Evolutionary conservation across 352 stramenopile genomes (phyloP), one percentile per base, ranked within the genome.

Genomic region (Pythium aquatile): DNA sequence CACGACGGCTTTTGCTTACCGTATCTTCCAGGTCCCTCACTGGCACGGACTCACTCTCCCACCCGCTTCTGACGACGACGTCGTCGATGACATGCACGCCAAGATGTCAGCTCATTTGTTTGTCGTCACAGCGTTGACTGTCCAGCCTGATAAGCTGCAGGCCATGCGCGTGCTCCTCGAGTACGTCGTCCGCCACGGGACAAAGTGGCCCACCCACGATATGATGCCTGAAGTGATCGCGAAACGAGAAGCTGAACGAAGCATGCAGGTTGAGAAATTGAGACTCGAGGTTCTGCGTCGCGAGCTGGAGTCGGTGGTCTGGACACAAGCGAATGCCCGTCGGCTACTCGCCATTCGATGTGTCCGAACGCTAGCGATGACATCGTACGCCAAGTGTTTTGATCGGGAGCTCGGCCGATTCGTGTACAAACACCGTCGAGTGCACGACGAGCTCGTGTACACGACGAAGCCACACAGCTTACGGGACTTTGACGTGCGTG

Each of bases 381-480:
- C 74, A 32, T 66, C 66, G 6, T 92, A 90, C 62, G 75, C 24
- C 5, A 86, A 86, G 49, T 48, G 74, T 20, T 77, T 84, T 29
- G 70, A 91, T 44, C 60, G 33, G 2, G 39, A 53, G 24, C 57
- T 52, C 1, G 54, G 35, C 1, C 40, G 29, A 4, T 76, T 88
- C 39, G 55, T 87, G 1, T 91, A 89, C 55, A 55, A 73, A 42
- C 51, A 63, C 13, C 48, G 54, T 13, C 65, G 65, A 14, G 24
- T 42, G 26, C n/a, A 55, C 17, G 30, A 60, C 26, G 53, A 61
- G 8, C 14, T 65, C 11, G 59, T 48, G 14, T 69, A 77, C 32
- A 17, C 14, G 4, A 26, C 24, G 24, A 90, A 90, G 26, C 81
- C 81, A 0, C 72, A 29, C 1, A 88, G 72, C 49, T 68, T 92